phyloP scores from a whole-genome alignment of 768 basidiomycete species.

The Termitomyces sp. region DNA sequence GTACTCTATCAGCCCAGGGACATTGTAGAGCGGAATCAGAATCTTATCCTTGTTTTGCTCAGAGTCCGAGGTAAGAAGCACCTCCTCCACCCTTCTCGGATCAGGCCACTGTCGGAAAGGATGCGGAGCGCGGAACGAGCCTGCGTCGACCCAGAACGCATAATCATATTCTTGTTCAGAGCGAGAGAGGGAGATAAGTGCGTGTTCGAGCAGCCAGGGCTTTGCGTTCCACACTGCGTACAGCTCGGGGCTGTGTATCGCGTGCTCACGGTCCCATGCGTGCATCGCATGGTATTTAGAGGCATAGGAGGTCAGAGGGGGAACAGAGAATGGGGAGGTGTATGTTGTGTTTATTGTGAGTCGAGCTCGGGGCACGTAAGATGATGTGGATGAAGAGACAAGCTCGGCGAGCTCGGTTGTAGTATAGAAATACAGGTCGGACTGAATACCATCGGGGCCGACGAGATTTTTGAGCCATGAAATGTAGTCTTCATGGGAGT shows the following conservation, averaged over 20 bases:
- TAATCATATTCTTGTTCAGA: slow-evolving; percentile 35
- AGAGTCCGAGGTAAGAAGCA: slow-evolving; percentile 21
- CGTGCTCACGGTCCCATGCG: slow-evolving; percentile 35
- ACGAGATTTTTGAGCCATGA: slow-evolving; percentile 42
- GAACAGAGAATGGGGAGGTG: slow-evolving; percentile 38
- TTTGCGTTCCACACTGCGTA: slow-evolving; percentile 56
- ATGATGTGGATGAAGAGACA: slow-evolving; percentile 16
- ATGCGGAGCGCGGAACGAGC: slow-evolving; percentile 42
- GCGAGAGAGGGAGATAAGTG: slow-evolving; percentile 20
- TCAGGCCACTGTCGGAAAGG: slow-evolving; percentile 45
- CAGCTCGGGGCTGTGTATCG: slow-evolving; percentile 37
- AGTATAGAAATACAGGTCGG: slow-evolving; percentile 49
- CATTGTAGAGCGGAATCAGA: slow-evolving; percentile 38
- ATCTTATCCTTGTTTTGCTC: slow-evolving; percentile 32
- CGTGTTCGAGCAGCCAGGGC: slow-evolving; percentile 42
- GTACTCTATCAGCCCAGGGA: slow-evolving; percentile 25
- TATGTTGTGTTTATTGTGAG: slow-evolving; percentile 22
- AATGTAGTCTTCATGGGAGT: slow-evolving; percentile 37
- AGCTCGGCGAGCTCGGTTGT: slow-evolving; percentile 30
- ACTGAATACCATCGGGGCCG: slow-evolving; percentile 28
- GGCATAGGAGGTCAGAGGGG: slow-evolving; percentile 31
- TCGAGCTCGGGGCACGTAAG: too few species aligned
- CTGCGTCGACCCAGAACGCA: slow-evolving; percentile 56
- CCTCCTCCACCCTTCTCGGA: slow-evolving; percentile 27
- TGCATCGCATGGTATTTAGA: slow-evolving; percentile 36